These are phyloP conservation scores for Canariomyces notabilis DNA, from an alignment of 2,329 filamentous ascomycete genomes.

Conservation along the genomic window DNA sequence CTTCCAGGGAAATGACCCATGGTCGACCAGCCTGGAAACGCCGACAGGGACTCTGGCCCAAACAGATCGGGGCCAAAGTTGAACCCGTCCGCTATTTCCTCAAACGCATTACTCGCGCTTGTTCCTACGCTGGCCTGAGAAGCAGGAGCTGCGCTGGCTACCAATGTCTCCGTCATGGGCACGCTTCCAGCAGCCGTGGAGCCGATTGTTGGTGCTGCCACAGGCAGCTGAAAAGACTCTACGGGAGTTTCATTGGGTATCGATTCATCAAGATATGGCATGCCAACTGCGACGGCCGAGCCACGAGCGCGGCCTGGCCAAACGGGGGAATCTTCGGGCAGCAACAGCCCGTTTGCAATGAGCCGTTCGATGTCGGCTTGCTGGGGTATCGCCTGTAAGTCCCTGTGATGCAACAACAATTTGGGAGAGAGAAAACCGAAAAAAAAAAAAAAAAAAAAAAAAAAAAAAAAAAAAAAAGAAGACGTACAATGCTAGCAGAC, in stretches of 20 bases:
- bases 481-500: conserved; percentile 43
- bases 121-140: conserved; percentile 25
- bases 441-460: too few species aligned
- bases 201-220: conserved; percentile 1
- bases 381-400: conserved; percentile 7
- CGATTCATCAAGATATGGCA: conserved; percentile 3
- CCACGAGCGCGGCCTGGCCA: conserved; percentile 8
- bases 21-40: conserved; percentile 27
- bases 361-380: conserved; percentile 47
- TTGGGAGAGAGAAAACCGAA: conserved; percentile 8
- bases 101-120: conserved; percentile 32
- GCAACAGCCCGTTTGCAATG: conserved; percentile 30
- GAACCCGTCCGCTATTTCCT: conserved; percentile 31
- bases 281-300: background rate
- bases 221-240: conserved; percentile 6
- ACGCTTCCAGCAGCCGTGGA: conserved; percentile 11
- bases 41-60: conserved; percentile 19
- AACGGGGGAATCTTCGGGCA: conserved; percentile 9
- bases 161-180: conserved; percentile 1
- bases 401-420: background rate
- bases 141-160: conserved; percentile 10
- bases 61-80: conserved; percentile 28
- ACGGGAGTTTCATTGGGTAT: background rate
- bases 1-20: conserved; percentile 15
- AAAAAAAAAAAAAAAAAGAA: too few species aligned